Base-by-base conservation (phyloP, 768 basidiomycete genomes). In the Phlegmacium glaucopus region DNA sequence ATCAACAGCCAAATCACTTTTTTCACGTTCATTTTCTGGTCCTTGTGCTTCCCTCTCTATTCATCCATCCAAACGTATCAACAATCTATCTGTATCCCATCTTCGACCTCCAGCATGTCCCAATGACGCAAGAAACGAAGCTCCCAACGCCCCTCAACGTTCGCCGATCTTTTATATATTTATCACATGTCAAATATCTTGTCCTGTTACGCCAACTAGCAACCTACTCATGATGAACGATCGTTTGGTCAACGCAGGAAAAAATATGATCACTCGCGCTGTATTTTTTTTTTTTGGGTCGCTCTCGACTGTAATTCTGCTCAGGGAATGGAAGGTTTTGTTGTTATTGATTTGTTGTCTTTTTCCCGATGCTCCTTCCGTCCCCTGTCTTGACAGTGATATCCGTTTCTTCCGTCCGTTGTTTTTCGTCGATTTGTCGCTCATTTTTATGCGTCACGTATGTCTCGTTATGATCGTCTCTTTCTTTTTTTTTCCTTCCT, bases 1-100 rank as follows among this genome's bases (percentile, higher is more conserved):
- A 71, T 55, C 61, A 72, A 56, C 71, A 72, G 59, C 58, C 62
- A 67, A 62, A 48, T 40, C 18, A 41, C 29, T 25, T 42, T 40
- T 35, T 18, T 30, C 30, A 10, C 29, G n/a, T 26, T 32, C 36
- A 32, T 36, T 25, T 25, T 32, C 32, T 11, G 18, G 32, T 35
- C 35, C 44, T 44, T 26, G 28, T 32, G 17, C 44, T 17, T 34
- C 22, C 36, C 32, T 32, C 15, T 30, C 17, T 10, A 13, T 44
- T 22, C 34, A 37, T 25, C 3, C 32, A 15, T 27, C 40, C 4
- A 35, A 28, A 34, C 34, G 29, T 29, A 7, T 47, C 28, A 17
- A 42, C 41, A 4, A 29, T 11, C 10, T 25, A 1, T 34, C 45
- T 50, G 44, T 49, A 43, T 28, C 34, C 18, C 39, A 42, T 32